phyloP scores from a whole-genome alignment of 2,329 filamentous ascomycete genomes.

The Thielaviopsis cerberus region DNA sequence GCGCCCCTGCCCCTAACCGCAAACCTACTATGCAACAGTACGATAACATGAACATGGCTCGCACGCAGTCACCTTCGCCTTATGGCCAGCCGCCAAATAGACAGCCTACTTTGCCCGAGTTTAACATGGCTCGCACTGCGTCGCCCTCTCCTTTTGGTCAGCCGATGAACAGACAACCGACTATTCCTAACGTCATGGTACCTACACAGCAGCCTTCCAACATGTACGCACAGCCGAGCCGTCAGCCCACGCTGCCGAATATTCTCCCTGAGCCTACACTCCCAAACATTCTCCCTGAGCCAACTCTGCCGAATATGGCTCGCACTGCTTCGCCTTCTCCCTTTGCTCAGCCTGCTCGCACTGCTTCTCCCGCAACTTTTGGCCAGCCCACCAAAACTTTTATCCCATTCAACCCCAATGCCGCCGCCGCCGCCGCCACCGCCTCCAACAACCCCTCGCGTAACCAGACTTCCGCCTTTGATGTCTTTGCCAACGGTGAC shows the following conservation, averaged over 20 bases:
- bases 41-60: conserved; percentile 7
- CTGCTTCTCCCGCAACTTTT: conserved; percentile 14
- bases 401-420: conserved; percentile 8
- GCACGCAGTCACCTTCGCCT: conserved; percentile 7
- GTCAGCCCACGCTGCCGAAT: conserved; percentile 14
- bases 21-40: conserved; percentile 1
- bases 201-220: neutral
- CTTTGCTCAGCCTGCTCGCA: conserved; percentile 12
- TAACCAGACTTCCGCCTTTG: conserved; percentile 13
- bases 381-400: conserved; percentile 15
- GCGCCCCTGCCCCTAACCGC: neutral
- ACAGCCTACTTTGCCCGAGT: neutral
- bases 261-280: conserved; percentile 9
- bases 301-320: conserved; percentile 12
- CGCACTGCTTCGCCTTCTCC: conserved; percentile 10
- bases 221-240: conserved; percentile 2
- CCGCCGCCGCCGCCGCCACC: conserved; percentile 15
- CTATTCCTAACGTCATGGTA: neutral
- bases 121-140: neutral
- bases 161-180: neutral
- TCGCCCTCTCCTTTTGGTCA: conserved; percentile 5
- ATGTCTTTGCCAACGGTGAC: conserved; percentile 18
- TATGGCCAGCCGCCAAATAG: conserved; percentile 2
- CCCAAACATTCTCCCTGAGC: conserved; percentile 5
- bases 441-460: conserved; percentile 11